phyloP scores from a whole-genome alignment of 1,139 yeast genomes.

The Yamadazyma dendronema region DNA sequence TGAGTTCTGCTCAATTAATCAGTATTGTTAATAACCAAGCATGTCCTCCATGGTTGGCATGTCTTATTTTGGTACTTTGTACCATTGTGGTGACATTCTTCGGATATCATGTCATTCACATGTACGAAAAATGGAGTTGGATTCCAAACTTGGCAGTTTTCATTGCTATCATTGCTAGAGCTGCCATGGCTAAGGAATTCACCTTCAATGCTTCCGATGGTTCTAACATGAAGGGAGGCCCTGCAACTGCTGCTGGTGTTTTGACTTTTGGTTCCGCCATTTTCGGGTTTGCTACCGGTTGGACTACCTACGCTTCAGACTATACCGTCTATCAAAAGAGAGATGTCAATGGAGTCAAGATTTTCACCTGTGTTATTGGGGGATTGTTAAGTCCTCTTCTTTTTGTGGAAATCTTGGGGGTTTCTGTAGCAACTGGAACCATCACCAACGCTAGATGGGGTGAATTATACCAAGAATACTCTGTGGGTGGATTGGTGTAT shows the following conservation, averaged over 20 bases:
- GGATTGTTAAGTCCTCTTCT: conserved; percentile 70
- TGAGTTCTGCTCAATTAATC: conserved; percentile 83
- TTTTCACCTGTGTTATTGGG: conserved; percentile 59
- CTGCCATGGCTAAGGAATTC: conserved; percentile 53
- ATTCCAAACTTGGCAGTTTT: conserved; percentile 74
- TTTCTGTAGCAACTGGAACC: conserved; percentile 78
- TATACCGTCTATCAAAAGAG: conserved; percentile 83
- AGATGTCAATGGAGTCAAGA: conserved; percentile 53
- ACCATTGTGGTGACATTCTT: conserved; percentile 79
- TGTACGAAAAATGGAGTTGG: conserved; percentile 87
- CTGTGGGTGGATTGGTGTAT: conserved; percentile 81
- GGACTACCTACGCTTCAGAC: conserved; percentile 93
- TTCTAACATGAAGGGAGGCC: conserved; percentile 49
- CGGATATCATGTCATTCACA: conserved; percentile 81
- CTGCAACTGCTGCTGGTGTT: conserved; percentile 69
- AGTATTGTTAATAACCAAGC: conserved; percentile 69
- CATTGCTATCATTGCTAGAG: conserved; percentile 73
- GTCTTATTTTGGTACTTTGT: conserved; percentile 65
- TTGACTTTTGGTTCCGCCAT: conserved; percentile 82
- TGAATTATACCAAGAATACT: conserved; percentile 49
- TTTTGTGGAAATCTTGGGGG: conserved; percentile 79
- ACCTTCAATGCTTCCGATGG: conserved; percentile 43
- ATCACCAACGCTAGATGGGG: conserved; percentile 45
- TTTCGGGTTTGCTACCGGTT: conserved; percentile 91
- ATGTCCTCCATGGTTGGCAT: conserved; percentile 91